Conservation (phyloP, 192 early-diverging fungal genomes). For the Chytriomyces hyalinus region DNA sequence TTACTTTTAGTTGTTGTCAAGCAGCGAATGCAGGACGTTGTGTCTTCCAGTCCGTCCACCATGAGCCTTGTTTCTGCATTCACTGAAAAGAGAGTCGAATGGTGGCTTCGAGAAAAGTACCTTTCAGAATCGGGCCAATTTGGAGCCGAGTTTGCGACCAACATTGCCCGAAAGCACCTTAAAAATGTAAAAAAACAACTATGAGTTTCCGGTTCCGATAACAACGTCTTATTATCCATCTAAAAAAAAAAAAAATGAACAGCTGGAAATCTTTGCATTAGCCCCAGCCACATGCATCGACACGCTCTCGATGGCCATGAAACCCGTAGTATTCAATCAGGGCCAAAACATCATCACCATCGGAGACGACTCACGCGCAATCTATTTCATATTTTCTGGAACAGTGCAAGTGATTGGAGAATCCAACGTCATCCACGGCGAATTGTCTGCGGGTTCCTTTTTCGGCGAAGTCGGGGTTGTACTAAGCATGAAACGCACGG, state of each 20-base stretch:
- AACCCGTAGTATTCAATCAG: slow-evolving; percentile 33
- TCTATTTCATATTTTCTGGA: slow-evolving; percentile 53
- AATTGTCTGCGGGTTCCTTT: slow-evolving; percentile 46
- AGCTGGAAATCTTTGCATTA: slow-evolving; percentile 45
- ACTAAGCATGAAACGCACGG: slow-evolving; percentile 50
- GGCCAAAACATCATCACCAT: slow-evolving; percentile 38
- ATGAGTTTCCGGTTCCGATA: neutral
- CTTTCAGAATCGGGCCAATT: slow-evolving; percentile 29
- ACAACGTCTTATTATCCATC: neutral
- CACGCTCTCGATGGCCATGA: slow-evolving; percentile 37
- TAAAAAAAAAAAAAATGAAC: neutral
- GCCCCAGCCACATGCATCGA: slow-evolving; percentile 39
- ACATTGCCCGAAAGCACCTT: slow-evolving; percentile 45
- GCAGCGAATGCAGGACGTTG: slow-evolving; percentile 36
- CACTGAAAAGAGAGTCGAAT: slow-evolving; percentile 14
- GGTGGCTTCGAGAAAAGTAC: slow-evolving; percentile 24
- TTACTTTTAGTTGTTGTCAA: slow-evolving; percentile 40
- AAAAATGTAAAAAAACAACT: slow-evolving; percentile 33
- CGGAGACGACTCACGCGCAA: slow-evolving; percentile 45
- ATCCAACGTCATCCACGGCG: slow-evolving; percentile 44
- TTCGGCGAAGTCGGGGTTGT: slow-evolving; percentile 60
- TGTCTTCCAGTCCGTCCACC: slow-evolving; percentile 20
- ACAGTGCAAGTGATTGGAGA: slow-evolving; percentile 44
- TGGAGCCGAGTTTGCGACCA: slow-evolving; percentile 49
- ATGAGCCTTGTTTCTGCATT: slow-evolving; percentile 1